Evolutionary conservation across 2,329 filamentous ascomycete species (phyloP).

Genomic region (Didymella pinodella): DNA sequence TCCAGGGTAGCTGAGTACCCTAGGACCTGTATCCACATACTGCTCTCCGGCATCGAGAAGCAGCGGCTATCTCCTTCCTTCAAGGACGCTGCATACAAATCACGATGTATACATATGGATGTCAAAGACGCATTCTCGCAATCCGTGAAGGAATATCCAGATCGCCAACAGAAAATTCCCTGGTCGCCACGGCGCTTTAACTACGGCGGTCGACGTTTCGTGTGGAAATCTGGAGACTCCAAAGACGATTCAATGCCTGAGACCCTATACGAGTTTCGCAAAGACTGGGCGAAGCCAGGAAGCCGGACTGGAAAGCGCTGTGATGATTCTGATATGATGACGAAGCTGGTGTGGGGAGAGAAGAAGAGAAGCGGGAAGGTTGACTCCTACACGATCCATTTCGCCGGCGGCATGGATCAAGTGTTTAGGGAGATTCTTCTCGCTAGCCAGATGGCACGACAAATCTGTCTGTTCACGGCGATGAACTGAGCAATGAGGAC

Average conservation of each 20-base stretch:
- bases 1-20: slow-evolving; percentile 49
- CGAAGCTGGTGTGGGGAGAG: slow-evolving; percentile 48
- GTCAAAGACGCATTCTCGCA: slow-evolving; percentile 44
- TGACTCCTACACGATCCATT: slow-evolving; percentile 50
- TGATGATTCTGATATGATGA: slow-evolving; percentile 42
- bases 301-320: slow-evolving; percentile 48
- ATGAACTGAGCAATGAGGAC: slow-evolving; percentile 34
- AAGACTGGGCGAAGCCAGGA: slow-evolving; percentile 47
- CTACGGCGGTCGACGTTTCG: slow-evolving; percentile 48
- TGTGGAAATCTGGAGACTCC: slow-evolving; percentile 56
- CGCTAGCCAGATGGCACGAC: slow-evolving; percentile 50
- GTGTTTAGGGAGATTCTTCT: slow-evolving; percentile 48
- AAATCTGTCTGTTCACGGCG: slow-evolving; percentile 49
- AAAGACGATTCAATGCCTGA: slow-evolving; percentile 57
- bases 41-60: slow-evolving; percentile 48
- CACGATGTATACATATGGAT: slow-evolving; percentile 41
- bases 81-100: slow-evolving; percentile 47
- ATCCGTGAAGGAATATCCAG: slow-evolving; percentile 48
- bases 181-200: slow-evolving; percentile 51
- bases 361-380: slow-evolving; percentile 49
- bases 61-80: slow-evolving; percentile 35
- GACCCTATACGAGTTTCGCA: slow-evolving; percentile 47
- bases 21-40: slow-evolving; percentile 42
- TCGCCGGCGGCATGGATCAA: slow-evolving; percentile 49
- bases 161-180: slow-evolving; percentile 49